phyloP scores from a whole-genome alignment of 2,329 filamentous ascomycete species.

The Orbilia ellipsospora region DNA sequence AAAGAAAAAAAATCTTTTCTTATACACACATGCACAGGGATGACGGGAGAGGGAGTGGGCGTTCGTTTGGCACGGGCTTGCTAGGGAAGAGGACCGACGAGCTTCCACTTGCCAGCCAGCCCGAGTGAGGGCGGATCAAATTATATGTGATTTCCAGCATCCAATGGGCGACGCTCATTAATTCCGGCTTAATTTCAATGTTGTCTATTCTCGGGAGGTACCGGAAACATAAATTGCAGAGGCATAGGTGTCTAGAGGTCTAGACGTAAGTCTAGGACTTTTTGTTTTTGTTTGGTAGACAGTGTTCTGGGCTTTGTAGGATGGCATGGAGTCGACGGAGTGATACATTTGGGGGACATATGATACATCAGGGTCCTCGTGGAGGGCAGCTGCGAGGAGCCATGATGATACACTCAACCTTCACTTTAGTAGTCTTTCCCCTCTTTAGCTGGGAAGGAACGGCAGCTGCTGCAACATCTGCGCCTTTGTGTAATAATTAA shows the following conservation, averaged over 20 bases:
- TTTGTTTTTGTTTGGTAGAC: background rate
- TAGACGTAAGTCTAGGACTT: background rate
- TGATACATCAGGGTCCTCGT: background rate
- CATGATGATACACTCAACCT: background rate
- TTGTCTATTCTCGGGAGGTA: background rate
- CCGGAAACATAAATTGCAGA: background rate
- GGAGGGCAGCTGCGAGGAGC: background rate
- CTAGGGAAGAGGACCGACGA: background rate
- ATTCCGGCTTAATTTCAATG: slow-evolving; percentile 6
- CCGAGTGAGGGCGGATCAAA: slow-evolving; percentile 37
- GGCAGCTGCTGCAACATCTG: background rate
- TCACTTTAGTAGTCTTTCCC: too few species aligned
- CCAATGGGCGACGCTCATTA: slow-evolving; percentile 9
- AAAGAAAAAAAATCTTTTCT: slow-evolving; percentile 34
- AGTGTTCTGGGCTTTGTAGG: too few species aligned
- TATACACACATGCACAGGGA: background rate
- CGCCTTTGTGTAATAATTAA: slow-evolving; percentile 4
- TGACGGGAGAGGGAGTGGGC: background rate
- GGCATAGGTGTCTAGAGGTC: slow-evolving; percentile 1
- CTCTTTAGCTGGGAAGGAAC: too few species aligned
- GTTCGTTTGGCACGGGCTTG: slow-evolving; percentile 19
- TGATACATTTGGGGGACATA: background rate
- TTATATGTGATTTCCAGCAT: slow-evolving; percentile 4
- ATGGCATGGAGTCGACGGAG: too few species aligned
- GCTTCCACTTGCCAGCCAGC: background rate